Percentiles rank a stretch among this genome's conserved stretches.
These are phyloP conservation scores for Phoma sp. DNA, from an alignment of 2,329 filamentous ascomycete genomes.

Conservation along the genomic window DNA sequence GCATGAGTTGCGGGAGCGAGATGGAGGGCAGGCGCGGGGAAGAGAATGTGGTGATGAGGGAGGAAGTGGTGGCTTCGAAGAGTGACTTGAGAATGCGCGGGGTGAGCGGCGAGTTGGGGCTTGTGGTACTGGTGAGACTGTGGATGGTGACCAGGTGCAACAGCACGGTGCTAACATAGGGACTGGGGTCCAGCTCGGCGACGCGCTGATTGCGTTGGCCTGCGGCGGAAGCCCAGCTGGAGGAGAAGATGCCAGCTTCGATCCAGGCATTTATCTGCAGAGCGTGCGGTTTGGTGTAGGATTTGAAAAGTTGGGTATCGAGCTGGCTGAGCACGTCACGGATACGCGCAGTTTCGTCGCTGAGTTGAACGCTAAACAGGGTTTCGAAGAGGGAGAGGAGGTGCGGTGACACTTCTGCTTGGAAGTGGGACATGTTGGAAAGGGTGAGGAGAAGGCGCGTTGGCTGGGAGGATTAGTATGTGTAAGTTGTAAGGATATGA, in stretches of 20 bases:
- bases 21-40: constrained; percentile 64
- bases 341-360: constrained; percentile 91
- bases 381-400: constrained; percentile 94
- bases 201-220: constrained; percentile 12
- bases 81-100: constrained; percentile 83
- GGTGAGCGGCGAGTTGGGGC: constrained; percentile 68
- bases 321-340: constrained; percentile 90
- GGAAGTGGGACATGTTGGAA: constrained; percentile 86
- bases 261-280: constrained; percentile 69
- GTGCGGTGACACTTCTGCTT: constrained; percentile 80
- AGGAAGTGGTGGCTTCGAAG: constrained; percentile 78
- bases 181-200: constrained; percentile 73
- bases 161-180: constrained; percentile 89
- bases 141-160: constrained; percentile 88
- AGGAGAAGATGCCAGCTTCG: constrained; percentile 70
- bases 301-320: constrained; percentile 86
- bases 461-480: constrained; percentile 61
- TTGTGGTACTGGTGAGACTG: constrained; percentile 67
- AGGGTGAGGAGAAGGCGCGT: constrained; percentile 92
- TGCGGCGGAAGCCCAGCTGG: constrained; percentile 66
- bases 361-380: constrained; percentile 90
- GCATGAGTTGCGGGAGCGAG: constrained; percentile 83
- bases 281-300: constrained; percentile 75
- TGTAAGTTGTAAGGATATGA: neutral
- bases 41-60: constrained; percentile 80